Percentiles rank a stretch among this genome's conserved stretches.
Conservation (phyloP, 2,329 filamentous ascomycete species). For the Bipolaris oryzae region DNA sequence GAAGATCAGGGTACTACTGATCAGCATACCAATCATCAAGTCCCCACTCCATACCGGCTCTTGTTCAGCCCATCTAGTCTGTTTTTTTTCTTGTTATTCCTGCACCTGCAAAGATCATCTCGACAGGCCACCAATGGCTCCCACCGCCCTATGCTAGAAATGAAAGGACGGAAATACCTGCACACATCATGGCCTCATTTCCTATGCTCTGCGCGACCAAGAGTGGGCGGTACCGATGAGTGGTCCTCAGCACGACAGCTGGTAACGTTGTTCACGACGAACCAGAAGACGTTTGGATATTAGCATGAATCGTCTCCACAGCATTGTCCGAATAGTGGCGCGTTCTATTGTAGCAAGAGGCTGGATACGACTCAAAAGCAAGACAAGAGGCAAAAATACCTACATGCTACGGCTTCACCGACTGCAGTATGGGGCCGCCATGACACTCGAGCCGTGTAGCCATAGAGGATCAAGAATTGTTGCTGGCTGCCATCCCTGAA, state of each 20-base stretch:
- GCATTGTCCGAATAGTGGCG: not conserved
- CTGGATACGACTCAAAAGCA: not conserved
- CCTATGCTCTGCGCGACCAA: not conserved
- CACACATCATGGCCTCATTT: conserved; percentile 3
- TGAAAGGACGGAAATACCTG: conserved; percentile 10
- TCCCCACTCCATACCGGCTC: too few species aligned
- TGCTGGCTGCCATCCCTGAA: conserved; percentile 26
- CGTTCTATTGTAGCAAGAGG: not conserved
- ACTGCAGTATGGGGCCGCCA: conserved; percentile 13
- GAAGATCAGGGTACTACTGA: not conserved
- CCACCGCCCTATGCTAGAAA: conserved; percentile 1
- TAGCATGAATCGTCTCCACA: conserved; percentile 1
- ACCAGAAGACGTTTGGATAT: not conserved
- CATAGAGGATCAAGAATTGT: conserved; percentile 15
- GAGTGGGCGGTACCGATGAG: not conserved
- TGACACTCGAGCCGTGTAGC: conserved; percentile 20
- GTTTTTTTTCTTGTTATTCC: not conserved
- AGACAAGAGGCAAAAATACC: not conserved
- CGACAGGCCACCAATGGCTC: conserved; percentile 3
- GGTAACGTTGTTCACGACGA: not conserved
- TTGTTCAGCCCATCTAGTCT: too few species aligned
- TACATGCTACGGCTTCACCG: conserved; percentile 13
- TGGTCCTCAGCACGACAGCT: not conserved
- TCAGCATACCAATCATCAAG: not conserved
- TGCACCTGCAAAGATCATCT: not conserved